Evolutionary conservation across 169 alveolate species (phyloP).

Genomic region (Plasmodium ovale): DNA sequence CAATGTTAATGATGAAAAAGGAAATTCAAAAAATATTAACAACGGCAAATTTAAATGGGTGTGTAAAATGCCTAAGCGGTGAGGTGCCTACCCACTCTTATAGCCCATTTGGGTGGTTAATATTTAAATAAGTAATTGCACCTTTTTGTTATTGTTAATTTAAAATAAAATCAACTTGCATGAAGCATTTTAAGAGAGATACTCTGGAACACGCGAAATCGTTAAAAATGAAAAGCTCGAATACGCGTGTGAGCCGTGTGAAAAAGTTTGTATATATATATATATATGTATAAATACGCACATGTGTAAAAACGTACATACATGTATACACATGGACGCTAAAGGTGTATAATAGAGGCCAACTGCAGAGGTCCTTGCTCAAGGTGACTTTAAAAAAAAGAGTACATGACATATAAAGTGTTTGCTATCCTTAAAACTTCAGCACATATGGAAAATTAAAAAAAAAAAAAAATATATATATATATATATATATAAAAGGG

Average conservation of each 20-base stretch:
- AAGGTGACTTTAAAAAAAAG: neutral
- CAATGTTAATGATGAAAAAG: too few species aligned
- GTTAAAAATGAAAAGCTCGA: neutral
- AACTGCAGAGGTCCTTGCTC: neutral
- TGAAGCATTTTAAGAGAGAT: neutral
- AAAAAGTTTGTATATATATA: neutral
- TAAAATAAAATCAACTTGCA: neutral
- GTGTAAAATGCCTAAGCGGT: too few species aligned
- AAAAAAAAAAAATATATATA: too few species aligned
- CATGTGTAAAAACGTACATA: neutral
- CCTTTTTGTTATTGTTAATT: neutral
- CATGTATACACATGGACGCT: neutral
- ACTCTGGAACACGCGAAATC: neutral
- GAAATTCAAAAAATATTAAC: too few species aligned
- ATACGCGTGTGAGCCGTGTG: neutral
- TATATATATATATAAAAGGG: too few species aligned
- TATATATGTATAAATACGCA: neutral
- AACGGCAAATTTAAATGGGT: too few species aligned
- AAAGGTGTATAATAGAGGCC: neutral
- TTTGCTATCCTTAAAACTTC: too few species aligned
- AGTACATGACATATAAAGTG: neutral
- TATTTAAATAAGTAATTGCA: neutral
- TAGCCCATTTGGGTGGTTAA: too few species aligned
- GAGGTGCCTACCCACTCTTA: too few species aligned
- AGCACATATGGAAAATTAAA: too few species aligned